These are phyloP conservation scores for Cladophialophora psammophila DNA, from an alignment of 2,329 filamentous ascomycete species.

Conservation along the genomic window DNA sequence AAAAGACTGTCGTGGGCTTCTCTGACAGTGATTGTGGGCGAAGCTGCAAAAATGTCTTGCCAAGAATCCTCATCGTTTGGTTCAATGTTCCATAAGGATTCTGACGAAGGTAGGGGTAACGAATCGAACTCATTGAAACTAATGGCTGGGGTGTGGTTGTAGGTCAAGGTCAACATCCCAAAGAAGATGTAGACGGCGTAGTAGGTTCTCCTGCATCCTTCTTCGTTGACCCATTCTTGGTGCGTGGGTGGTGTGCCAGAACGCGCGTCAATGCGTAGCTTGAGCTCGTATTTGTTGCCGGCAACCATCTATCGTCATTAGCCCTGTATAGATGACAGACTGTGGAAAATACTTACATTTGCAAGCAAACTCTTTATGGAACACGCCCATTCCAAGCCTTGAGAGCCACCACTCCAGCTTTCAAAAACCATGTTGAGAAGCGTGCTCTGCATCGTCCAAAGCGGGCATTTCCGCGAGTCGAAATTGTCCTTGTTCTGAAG, in stretches of 20 bases:
- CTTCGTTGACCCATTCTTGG: slow-evolving; percentile 94
- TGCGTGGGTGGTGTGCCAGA: slow-evolving; percentile 77
- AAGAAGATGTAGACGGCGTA: slow-evolving; percentile 99
- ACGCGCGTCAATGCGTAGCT: slow-evolving; percentile 88
- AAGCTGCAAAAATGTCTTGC: slow-evolving; percentile 76
- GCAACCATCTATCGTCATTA: slow-evolving; percentile 76
- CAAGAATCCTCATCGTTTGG: slow-evolving; percentile 80
- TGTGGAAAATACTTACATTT: slow-evolving; percentile 62
- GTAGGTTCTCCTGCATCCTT: slow-evolving; percentile 94
- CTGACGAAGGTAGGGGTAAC: slow-evolving; percentile 87
- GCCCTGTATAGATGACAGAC: neutral
- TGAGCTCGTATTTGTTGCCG: slow-evolving; percentile 94
- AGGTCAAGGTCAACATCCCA: slow-evolving; percentile 89
- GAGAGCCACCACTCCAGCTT: slow-evolving; percentile 98
- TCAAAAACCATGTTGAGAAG: slow-evolving; percentile 98
- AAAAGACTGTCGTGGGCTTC: slow-evolving; percentile 95
- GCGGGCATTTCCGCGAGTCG: slow-evolving; percentile 92
- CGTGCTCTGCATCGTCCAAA: slow-evolving; percentile 98
- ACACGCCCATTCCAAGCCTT: slow-evolving; percentile 97
- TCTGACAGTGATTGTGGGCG: slow-evolving; percentile 83
- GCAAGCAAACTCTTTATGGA: slow-evolving; percentile 98
- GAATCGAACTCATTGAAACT: slow-evolving; percentile 98
- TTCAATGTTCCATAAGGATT: slow-evolving; percentile 91
- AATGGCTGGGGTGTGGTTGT: slow-evolving; percentile 97
- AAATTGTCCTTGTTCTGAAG: slow-evolving; percentile 98